Evolutionary conservation across 169 alveolate genomes (phyloP), one percentile per base, ranked within the genome.

Genomic region (Plasmodium falciparum): DNA sequence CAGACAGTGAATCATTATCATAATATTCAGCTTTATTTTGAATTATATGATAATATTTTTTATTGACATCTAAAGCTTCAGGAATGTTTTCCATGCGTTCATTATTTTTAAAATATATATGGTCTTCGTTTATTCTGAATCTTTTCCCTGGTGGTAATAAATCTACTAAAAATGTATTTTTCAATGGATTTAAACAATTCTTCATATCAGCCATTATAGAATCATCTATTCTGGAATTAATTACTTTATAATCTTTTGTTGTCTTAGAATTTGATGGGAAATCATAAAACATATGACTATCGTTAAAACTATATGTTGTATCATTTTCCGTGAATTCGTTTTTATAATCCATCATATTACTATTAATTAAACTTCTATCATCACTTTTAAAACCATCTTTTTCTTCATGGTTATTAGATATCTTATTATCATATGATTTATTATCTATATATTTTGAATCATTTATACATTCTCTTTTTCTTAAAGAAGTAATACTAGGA

Each of bases 31-130:
- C 29, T 15, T 49, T 71, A 86, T 86, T 86, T 62, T 86, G 92
- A 20, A 86, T 86, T n/a, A 86, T 86, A 56, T 72, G 54, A 72
- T 86, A 86, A 65, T 86, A 71, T 66, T 74, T 86, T 54, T 45
- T 86, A 66, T 86, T 86, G 43, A 86, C 92, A 72, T 70, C 75
- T 62, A 72, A 66, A 26, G 92, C 75, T 45, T 86, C 92, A n/a
- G 92, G 92, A 58, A 86, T 86, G 66, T 86, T 63, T 72, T 86
- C 92, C 88, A 86, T 86, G 17, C 52, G 73, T 61, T 86, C 92
- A 56, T 86, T 86, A 73, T 86, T 86, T 70, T 86, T 70, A 43
- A 86, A 86, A 67, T 61, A 71, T 61, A 86, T 56, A 52, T 86
- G 88, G 5, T 86, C 92, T 39, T 86, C 92, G 49, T 86, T 86